Base-by-base conservation (phyloP, 1,139 yeast genomes). In the Yarrowia galli region DNA sequence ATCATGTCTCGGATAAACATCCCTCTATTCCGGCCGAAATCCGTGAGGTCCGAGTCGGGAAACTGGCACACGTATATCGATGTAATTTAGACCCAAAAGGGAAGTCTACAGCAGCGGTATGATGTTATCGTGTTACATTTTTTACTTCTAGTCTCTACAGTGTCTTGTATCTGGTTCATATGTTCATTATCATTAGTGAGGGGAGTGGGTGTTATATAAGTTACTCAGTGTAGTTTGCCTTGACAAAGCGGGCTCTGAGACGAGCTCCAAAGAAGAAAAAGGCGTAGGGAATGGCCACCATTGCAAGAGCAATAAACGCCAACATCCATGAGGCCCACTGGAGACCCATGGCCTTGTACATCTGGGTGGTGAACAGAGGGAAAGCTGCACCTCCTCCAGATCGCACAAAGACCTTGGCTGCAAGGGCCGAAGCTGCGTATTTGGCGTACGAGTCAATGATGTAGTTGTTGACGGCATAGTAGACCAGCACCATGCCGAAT, bases 371-470 rank as follows among this genome's bases (percentile, higher is more conserved):
- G 74, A 90, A 90, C 70, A 90, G 80, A 56, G 96, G 95, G 82
- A 89, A 89, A 0, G 92, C 93, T 46, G 93, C 96, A 79, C 96
- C 96, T 75, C 93, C 93, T 43, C 91, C 89, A 72, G 91, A 86
- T 83, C 97, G 85, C 74, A 91, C 82, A 74, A 92, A 91, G 42
- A 91, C 97, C 78, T 91, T 91, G 18, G 97, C 92, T 15, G 97
- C 97, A 72, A 92, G 82, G 0, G 97, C 97, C 68, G 92, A 86
- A 16, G 97, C 96, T n/a, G 97, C 97, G 74, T 85, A 90, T 74
- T 88, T 87, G 67, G 92, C 90, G 77, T 91, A 91, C 36, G 96
- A 88, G 78, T 91, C 97, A 76, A 92, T 89, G 78, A 92, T 91
- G 78, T 92, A 92, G 79, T 91, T 91, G 80, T 92, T 92, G 75